Conservation (phyloP, 2,329 filamentous ascomycete genomes). For the Stagonosporopsis chrysanthemi region DNA sequence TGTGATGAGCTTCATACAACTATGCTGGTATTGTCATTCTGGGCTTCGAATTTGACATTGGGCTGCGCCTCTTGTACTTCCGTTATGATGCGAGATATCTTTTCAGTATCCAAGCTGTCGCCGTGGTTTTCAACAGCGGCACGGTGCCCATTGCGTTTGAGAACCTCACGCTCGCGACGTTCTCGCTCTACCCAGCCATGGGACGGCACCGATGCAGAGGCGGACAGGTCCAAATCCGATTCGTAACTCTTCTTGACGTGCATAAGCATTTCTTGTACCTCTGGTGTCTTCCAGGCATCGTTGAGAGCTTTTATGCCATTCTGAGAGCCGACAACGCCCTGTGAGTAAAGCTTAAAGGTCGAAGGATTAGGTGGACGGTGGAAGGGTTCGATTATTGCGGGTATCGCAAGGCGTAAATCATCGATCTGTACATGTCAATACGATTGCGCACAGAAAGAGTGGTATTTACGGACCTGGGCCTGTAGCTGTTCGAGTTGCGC, state of each 20-base stretch:
- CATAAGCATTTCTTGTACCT: constrained; percentile 47
- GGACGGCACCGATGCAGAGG: constrained; percentile 41
- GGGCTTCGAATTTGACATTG: constrained; percentile 38
- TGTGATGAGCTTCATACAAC: constrained; percentile 25
- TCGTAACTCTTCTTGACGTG: constrained; percentile 47
- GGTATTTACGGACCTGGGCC: constrained; percentile 46
- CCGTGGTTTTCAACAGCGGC: constrained; percentile 9
- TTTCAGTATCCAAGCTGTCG: constrained; percentile 27
- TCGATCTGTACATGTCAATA: constrained; percentile 48
- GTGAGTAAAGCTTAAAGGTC: constrained; percentile 50
- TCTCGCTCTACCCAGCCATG: constrained; percentile 51
- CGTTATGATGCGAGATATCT: constrained; percentile 32
- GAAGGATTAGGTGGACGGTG: constrained; percentile 36
- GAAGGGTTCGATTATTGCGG: constrained; percentile 53
- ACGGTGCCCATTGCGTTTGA: constrained; percentile 16
- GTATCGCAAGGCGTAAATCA: constrained; percentile 53
- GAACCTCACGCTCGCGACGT: constrained; percentile 27
- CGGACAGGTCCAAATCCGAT: constrained; percentile 48
- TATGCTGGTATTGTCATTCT: constrained; percentile 36
- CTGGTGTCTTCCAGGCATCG: constrained; percentile 47
- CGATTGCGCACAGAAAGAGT: not conserved
- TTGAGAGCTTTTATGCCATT: constrained; percentile 50
- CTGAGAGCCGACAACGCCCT: constrained; percentile 46
- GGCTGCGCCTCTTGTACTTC: constrained; percentile 37
- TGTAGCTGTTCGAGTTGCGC: constrained; percentile 55